Evolutionary conservation across 352 stramenopile species (phyloP), one percentile per base, ranked within the genome.

Genomic region (Phytophthora crassamura): DNA sequence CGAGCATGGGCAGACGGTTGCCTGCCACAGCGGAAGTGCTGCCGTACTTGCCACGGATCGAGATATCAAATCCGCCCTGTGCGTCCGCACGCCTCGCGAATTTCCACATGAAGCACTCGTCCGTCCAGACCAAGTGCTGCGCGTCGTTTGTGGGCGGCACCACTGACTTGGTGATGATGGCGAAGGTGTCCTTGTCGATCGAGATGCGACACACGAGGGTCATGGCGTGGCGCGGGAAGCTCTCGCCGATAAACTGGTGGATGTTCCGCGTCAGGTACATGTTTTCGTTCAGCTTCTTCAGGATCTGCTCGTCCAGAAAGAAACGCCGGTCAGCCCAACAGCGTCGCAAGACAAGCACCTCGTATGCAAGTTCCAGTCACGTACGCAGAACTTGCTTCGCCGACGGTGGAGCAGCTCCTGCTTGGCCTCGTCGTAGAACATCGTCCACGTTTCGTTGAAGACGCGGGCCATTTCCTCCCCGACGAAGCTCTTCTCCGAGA

Each of bases 241-340:
- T 93, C 68, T 94, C 86, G 36, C 86, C 86, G 50, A 92, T 91
- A 69, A 94, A 94, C 64, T 94, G 86, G 69, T 94, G 86, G 65
- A 94, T 94, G 52, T 94, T 91, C 58, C 86, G 82, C 20, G 84
- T 94, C 49, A 94, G 61, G 62, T 89, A 90, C 83, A 93, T 93
- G 68, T 89, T 90, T 53, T 94, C 84, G 57, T 86, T 90, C 54
- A 94, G 61, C 68, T 94, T 94, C 51, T 90, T 93, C 28, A 94
- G 64, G 57, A 94, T 89, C 85, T 93, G 48, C 30, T 32, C 14
- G 34, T 22, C 20, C n/a, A 52, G 16, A 51, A 59, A 46, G 15
- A 35, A 43, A n/a, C 10, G 59, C 15, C 43, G 5, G 25, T 53
- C 20, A 72, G 32, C 38, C 0, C 30, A 11, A 25, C 39, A 34